Conservation (phyloP, 768 basidiomycete genomes). For the Leccinum variicolor region DNA sequence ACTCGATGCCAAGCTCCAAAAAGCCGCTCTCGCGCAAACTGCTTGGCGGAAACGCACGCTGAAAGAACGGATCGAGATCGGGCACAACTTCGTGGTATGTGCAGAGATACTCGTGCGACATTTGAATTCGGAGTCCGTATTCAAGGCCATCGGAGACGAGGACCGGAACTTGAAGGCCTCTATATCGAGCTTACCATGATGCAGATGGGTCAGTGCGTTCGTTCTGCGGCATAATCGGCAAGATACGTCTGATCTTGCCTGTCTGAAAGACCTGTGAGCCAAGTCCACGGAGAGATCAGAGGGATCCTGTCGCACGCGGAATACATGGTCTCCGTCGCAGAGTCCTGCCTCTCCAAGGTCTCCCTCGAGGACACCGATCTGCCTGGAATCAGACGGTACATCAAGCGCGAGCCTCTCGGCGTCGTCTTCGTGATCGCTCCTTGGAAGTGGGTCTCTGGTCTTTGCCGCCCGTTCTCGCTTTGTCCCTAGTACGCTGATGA, state of each 20-base stretch:
- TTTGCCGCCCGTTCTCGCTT: neutral
- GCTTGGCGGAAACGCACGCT: constrained; percentile 62
- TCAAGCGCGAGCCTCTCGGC: constrained; percentile 81
- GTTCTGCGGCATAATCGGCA: neutral
- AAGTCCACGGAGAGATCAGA: constrained; percentile 73
- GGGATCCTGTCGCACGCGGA: constrained; percentile 79
- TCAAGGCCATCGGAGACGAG: constrained; percentile 43
- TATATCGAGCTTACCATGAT: constrained; percentile 70
- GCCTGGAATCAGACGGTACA: constrained; percentile 79
- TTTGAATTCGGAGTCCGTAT: constrained; percentile 40
- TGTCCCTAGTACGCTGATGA: neutral
- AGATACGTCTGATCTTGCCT: neutral
- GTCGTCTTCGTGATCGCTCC: constrained; percentile 86
- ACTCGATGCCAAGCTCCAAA: constrained; percentile 55
- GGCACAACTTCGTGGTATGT: constrained; percentile 69
- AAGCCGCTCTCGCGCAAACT: constrained; percentile 66
- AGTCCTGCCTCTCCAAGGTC: constrained; percentile 68
- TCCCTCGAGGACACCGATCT: constrained; percentile 72
- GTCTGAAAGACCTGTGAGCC: constrained; percentile 68
- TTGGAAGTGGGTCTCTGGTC: constrained; percentile 69
- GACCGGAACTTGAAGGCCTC: constrained; percentile 45
- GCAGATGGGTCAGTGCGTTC: constrained; percentile 86
- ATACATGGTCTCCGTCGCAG: constrained; percentile 84
- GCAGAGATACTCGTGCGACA: constrained; percentile 13
- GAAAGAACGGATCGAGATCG: constrained; percentile 64